phyloP scores from a whole-genome alignment of 1,284 basidiomycete genomes.

The Megacollybia platyphylla region DNA sequence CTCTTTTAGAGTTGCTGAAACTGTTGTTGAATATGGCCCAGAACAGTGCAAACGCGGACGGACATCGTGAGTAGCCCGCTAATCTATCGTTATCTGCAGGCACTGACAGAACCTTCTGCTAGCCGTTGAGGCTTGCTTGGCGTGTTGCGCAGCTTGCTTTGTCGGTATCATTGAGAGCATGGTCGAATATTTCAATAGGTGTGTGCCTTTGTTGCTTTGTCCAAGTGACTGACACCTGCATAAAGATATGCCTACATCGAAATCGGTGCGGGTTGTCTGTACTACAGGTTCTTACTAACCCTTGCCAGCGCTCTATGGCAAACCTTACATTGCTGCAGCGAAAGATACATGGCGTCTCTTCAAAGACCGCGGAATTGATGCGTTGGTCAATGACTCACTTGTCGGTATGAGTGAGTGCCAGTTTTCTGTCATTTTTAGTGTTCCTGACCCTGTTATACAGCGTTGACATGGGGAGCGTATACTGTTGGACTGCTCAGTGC shows the following conservation, averaged over 20 bases:
- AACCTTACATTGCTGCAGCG: constrained; percentile 76
- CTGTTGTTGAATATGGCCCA: constrained; percentile 54
- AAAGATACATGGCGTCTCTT: constrained; percentile 87
- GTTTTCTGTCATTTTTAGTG: constrained; percentile 2
- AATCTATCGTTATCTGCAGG: constrained; percentile 5
- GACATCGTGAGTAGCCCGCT: constrained; percentile 45
- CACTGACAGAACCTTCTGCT: neutral
- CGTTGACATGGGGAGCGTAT: constrained; percentile 68
- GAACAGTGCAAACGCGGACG: constrained; percentile 60
- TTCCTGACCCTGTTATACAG: constrained; percentile 16
- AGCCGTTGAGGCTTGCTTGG: constrained; percentile 64
- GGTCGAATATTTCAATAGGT: constrained; percentile 79
- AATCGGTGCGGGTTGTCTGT: constrained; percentile 33
- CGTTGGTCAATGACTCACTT: constrained; percentile 76
- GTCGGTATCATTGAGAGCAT: constrained; percentile 59
- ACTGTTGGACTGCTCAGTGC: constrained; percentile 66
- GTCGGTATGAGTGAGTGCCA: constrained; percentile 59
- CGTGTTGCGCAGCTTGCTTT: constrained; percentile 75
- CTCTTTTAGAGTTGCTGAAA: constrained; percentile 67
- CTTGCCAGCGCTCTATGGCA: constrained; percentile 67
- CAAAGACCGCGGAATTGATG: constrained; percentile 76
- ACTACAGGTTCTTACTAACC: neutral
- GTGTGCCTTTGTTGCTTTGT: constrained; percentile 12
- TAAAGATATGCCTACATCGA: constrained; percentile 71
- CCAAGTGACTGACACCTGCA: neutral